These are phyloP conservation scores for Astrothelium macrocarpum DNA, from an alignment of 495 filamentous ascomycete species.

Conservation along the genomic window DNA sequence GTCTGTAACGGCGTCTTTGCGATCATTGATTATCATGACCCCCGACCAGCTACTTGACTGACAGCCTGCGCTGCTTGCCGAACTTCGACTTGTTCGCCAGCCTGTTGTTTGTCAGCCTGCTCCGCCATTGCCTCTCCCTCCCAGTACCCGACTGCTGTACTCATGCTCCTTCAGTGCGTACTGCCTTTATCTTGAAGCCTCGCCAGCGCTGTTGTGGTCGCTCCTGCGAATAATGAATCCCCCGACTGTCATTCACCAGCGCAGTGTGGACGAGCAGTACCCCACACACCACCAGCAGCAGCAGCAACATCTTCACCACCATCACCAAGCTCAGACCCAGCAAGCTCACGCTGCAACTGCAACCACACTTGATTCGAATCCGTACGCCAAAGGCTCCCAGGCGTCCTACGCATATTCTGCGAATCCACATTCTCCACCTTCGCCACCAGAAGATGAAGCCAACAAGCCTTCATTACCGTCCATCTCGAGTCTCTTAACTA, in stretches of 20 bases:
- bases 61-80: neutral
- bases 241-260: neutral
- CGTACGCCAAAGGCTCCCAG: neutral
- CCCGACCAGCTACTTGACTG: neutral
- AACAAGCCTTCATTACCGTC: conserved; percentile 30
- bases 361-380: neutral
- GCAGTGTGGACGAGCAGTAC: conserved; percentile 4
- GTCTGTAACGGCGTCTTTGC: conserved; percentile 3
- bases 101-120: neutral
- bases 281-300: neutral
- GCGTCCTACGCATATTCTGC: neutral
- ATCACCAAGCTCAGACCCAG: neutral
- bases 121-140: neutral
- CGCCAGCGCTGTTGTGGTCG: neutral
- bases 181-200: neutral
- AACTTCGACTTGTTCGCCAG: neutral
- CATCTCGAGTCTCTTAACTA: conserved; percentile 30
- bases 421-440: conserved; percentile 17
- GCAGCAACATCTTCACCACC: too few species aligned
- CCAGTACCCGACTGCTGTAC: neutral
- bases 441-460: conserved; percentile 28
- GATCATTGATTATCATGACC: neutral
- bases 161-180: neutral
- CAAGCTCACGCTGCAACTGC: neutral
- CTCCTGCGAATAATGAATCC: neutral